Base-by-base conservation (phyloP, 495 filamentous ascomycete genomes). In the Aspergillus cavernicola region DNA sequence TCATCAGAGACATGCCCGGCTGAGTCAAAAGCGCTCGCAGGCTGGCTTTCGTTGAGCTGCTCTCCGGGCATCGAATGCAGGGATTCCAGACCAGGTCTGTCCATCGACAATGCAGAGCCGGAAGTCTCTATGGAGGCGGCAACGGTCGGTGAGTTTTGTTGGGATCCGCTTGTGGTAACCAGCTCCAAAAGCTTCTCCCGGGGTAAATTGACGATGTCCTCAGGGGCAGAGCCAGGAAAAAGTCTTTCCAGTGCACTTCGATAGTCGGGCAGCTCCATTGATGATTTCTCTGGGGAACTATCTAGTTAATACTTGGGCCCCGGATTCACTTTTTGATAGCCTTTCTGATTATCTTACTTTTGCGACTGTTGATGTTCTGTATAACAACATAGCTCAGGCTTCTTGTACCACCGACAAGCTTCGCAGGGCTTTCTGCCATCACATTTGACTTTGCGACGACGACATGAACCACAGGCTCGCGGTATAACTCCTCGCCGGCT, bases 391-490 rank as follows among this genome's bases (percentile, higher is more conserved):
- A 16, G 13, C 11, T 38, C 13, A 26, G 50, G 37, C 32, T 51
- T 60, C 35, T 56, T 60, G 32, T 65, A 65, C 60, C 57, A 65
- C 23, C 53, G 57, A 50, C 61, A 66, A n/a, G 58, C 52, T 36
- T 59, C 59, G 51, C 64, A 66, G 0, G 64, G 64, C 37, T 64
- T 57, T 40, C 57, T 53, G 28, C 64, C 61, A 40, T 61, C 43
- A 19, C 64, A 66, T 37, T 58, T 57, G 26, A 66, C 57, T 37
- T 64, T 64, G 2, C 64, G 56, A 16, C 53, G 58, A 45, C 63
- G 63, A 47, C 63, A 65, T 16, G 31, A 31, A 0, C 9, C 46
- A 37, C 46, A 50, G 2, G 40, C 40, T 24, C 40, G 40, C 5
- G 35, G 35, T 6, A 18, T n/a, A 3, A 8, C 15, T 2, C 35